Base-by-base conservation (phyloP, 148 eudicot species). In the Drosera capensis region DNA sequence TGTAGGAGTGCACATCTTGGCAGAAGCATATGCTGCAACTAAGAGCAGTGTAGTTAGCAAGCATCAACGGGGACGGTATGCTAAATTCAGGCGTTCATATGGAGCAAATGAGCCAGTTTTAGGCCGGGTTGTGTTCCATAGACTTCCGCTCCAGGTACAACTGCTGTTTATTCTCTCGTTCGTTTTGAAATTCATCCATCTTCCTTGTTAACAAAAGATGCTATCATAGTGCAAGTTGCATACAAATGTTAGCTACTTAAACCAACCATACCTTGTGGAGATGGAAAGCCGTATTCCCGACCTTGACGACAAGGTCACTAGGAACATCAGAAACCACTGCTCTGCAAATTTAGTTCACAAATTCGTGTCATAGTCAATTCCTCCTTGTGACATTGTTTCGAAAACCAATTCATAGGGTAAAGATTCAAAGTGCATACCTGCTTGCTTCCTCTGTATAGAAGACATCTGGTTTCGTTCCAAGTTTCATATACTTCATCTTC, bases 401-500 rank as follows among this genome's bases (percentile, higher is more conserved):
- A 20, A 23, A 30, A 28, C 21, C 15, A 18, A 39, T 6, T 25
- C 43, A 12, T 13, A 0, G 14, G 13, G n/a, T 13, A 28, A 8
- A 13, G 12, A 34, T 24, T 35, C 21, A 29, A 51, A 5, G 7
- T 16, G 44, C 39, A 61, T 63, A 84, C 99, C 99, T 84, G 14
- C 80, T 73, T 48, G 78, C 68, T 41, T 90, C 99, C 48, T 69
- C 47, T 25, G 92, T 80, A 51, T 60, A 65, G 74, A 90, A 90
- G 52, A 88, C 84, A 39, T 90, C 99, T 22, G 93, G 85, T 47
- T 82, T 56, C 46, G 93, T 73, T 60, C 99, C 99, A 48, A 90
- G 85, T 67, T 80, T 90, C 99, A 90, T 90, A 49, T 75, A 90
- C 85, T 90, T 90, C 99, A 90, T 90, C 14, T 59, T 70, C n/a